Conservation (phyloP, 495 filamentous ascomycete species). For the Hypomontagnella submonticulosa region DNA sequence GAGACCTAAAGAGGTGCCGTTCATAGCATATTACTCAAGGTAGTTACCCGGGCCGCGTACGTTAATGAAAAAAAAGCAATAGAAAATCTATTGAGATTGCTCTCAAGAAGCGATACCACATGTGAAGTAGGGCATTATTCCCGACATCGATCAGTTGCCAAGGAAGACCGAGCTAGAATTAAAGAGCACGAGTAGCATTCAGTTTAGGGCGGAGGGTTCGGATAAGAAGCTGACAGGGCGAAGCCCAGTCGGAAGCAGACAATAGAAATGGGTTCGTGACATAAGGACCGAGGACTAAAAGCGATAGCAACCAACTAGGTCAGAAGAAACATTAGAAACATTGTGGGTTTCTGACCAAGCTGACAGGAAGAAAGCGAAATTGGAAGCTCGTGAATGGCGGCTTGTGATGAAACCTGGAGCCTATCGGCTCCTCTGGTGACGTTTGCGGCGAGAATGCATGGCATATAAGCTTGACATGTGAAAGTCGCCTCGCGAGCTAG, state of each 20-base stretch:
- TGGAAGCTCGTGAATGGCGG: slow-evolving; percentile 39
- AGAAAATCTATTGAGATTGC: slow-evolving; percentile 2
- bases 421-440: slow-evolving; percentile 41
- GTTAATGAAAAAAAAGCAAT: background rate
- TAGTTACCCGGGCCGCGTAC: background rate
- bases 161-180: slow-evolving; percentile 20
- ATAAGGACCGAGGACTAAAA: slow-evolving; percentile 33
- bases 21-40: slow-evolving; percentile 15
- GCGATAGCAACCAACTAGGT: slow-evolving; percentile 19
- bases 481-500: slow-evolving; percentile 26
- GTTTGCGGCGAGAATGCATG: slow-evolving; percentile 32
- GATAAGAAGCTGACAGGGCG: slow-evolving; percentile 18
- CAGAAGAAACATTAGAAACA: slow-evolving; percentile 23
- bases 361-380: slow-evolving; percentile 33
- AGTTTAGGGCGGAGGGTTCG: slow-evolving; percentile 25
- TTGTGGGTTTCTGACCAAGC: slow-evolving; percentile 33
- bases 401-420: slow-evolving; percentile 34
- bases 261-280: slow-evolving; percentile 30
- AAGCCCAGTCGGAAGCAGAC: slow-evolving; percentile 25
- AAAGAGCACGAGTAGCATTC: background rate
- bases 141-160: slow-evolving; percentile 6
- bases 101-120: slow-evolving; percentile 13
- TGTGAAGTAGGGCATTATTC: slow-evolving; percentile 35
- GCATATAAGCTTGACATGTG: slow-evolving; percentile 34
- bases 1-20: background rate